A percentile compares a stretch with the other conserved stretches of the same genome.
phyloP scores from a whole-genome alignment of 2,329 filamentous ascomycete genomes.

The Pseudogymnoascus sp. region DNA sequence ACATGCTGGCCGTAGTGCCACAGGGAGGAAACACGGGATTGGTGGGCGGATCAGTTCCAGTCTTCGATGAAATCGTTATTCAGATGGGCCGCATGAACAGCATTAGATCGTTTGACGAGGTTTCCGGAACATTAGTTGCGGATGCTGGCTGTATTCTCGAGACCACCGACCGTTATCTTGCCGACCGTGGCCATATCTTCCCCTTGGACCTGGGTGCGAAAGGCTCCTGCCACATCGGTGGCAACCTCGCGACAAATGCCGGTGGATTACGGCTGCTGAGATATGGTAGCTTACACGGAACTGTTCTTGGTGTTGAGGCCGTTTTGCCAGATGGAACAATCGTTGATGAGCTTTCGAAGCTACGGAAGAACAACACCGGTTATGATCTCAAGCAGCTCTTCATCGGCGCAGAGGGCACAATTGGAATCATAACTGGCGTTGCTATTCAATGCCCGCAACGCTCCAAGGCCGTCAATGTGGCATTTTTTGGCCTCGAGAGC shows the following conservation, averaged over 20 bases:
- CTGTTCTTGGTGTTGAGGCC: conserved; percentile 82
- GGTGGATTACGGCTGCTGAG: conserved; percentile 82
- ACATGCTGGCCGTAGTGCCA: conserved; percentile 85
- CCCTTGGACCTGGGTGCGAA: conserved; percentile 96
- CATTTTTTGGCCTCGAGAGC: conserved; percentile 83
- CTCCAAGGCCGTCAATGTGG: conserved; percentile 84
- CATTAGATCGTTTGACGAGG: conserved; percentile 86
- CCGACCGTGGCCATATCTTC: conserved; percentile 79
- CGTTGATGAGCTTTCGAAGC: conserved; percentile 75
- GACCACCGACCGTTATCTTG: conserved; percentile 76
- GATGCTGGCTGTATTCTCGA: conserved; percentile 92
- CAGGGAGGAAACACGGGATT: conserved; percentile 96
- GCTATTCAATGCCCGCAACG: conserved; percentile 85
- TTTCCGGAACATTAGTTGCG: conserved; percentile 81
- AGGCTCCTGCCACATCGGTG: conserved; percentile 91
- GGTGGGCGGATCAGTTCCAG: conserved; percentile 89
- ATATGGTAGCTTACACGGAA: conserved; percentile 92
- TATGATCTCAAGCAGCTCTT: conserved; percentile 97
- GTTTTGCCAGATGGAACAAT: conserved; percentile 91
- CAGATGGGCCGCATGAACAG: conserved; percentile 84
- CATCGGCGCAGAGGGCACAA: conserved; percentile 89
- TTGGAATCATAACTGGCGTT: conserved; percentile 86
- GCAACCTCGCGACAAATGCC: conserved; percentile 92
- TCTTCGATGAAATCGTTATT: conserved; percentile 97
- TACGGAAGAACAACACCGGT: conserved; percentile 97